phyloP scores from a whole-genome alignment of 129 eudicot species.

The Deinandra increscens region DNA sequence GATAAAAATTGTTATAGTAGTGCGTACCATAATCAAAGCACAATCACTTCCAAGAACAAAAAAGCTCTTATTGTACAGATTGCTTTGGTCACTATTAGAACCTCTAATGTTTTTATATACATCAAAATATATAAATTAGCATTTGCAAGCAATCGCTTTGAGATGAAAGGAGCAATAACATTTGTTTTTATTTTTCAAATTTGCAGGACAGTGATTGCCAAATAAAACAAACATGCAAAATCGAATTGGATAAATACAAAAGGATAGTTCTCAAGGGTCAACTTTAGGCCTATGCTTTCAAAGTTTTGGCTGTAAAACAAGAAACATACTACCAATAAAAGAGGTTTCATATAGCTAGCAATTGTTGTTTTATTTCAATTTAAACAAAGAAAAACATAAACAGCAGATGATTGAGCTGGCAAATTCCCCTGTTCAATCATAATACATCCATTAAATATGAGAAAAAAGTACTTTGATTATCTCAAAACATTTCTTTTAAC shows the following conservation, averaged over 20 bases:
- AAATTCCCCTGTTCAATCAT: neutral
- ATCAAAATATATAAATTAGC: neutral
- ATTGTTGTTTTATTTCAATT: constrained; percentile 7
- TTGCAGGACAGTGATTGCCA: neutral
- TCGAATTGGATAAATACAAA: constrained; percentile 13
- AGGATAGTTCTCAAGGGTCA: constrained; percentile 3
- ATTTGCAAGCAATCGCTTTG: no score
- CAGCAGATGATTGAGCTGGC: constrained; percentile 18
- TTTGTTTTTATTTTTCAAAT: constrained; percentile 5
- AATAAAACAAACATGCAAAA: neutral
- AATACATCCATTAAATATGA: constrained; percentile 1
- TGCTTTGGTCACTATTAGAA: neutral
- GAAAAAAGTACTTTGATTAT: neutral
- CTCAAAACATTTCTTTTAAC: neutral
- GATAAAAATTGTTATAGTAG: no score
- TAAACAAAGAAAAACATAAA: constrained; percentile 15
- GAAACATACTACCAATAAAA: constrained; percentile 1
- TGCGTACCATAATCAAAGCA: no score
- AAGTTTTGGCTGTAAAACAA: constrained; percentile 15
- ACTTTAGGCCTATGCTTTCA: constrained; percentile 18
- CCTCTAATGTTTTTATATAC: neutral
- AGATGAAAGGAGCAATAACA: neutral
- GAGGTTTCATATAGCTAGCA: constrained; percentile 7
- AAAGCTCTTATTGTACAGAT: neutral
- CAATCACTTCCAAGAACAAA: neutral